Conservation (phyloP, 345 rosid species). For the Acer negundo region DNA sequence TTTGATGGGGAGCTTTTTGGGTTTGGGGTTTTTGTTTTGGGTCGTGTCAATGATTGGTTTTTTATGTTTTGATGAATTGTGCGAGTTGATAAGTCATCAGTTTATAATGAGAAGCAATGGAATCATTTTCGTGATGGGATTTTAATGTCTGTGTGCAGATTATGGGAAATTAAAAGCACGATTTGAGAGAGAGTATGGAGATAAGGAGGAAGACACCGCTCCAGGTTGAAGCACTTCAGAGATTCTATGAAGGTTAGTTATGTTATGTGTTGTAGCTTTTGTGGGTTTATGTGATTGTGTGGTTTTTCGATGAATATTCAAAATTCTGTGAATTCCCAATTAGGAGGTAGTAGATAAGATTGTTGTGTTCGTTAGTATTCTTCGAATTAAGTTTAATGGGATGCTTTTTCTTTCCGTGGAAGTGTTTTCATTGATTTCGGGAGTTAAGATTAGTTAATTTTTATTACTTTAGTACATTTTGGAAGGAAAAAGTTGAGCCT, state of each 20-base stretch:
- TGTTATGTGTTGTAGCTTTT: not conserved
- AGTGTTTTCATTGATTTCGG: not conserved
- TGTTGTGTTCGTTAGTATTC: not conserved
- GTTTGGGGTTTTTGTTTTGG: too few relatives aligned
- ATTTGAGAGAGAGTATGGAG: conserved; percentile 23
- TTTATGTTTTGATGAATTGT: not conserved
- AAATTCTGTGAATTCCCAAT: not conserved
- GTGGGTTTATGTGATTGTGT: not conserved
- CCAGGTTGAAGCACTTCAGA: conserved; percentile 74
- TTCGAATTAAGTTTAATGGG: not conserved
- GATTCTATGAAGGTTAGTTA: conserved; percentile 56
- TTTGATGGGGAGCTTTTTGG: too few relatives aligned
- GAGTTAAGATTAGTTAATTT: not conserved
- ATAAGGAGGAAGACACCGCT: conserved; percentile 72
- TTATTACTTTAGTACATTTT: not conserved
- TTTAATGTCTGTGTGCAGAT: conserved; percentile 11
- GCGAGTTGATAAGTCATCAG: not conserved
- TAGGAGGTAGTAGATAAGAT: not conserved
- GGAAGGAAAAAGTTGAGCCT: not conserved
- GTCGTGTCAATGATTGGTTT: too few relatives aligned
- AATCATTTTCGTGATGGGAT: not conserved
- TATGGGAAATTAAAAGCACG: conserved; percentile 12
- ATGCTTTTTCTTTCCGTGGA: not conserved
- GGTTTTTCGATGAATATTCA: not conserved
- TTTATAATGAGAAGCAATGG: not conserved